Percentiles rank a stretch among this genome's conserved stretches.
These are phyloP conservation scores for Cubamyces lactineus DNA, from an alignment of 768 basidiomycete genomes.

Conservation along the genomic window DNA sequence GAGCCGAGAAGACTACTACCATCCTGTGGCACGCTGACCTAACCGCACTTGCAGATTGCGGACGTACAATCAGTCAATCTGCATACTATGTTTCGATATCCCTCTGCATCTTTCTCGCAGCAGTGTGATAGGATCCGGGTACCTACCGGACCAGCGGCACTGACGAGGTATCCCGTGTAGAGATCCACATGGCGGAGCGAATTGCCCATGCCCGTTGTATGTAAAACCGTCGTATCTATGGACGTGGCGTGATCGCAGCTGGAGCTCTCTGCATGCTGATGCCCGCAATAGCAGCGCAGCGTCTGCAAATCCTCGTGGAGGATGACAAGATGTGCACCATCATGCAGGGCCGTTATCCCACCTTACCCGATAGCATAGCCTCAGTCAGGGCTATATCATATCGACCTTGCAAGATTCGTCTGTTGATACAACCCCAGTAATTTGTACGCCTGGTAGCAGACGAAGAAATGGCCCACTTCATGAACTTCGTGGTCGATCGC, in stretches of 20 bases:
- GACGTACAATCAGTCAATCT: too few species aligned
- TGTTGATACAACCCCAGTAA: too few species aligned
- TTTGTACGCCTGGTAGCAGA: too few species aligned
- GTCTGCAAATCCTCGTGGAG: neutral
- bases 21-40: too few species aligned
- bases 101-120: too few species aligned
- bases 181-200: neutral
- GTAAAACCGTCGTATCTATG: neutral
- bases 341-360: too few species aligned
- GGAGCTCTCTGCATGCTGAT: neutral
- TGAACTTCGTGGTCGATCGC: slow-evolving; percentile 6
- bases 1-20: neutral
- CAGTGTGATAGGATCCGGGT: too few species aligned
- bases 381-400: neutral
- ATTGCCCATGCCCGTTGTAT: neutral
- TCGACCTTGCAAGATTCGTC: neutral
- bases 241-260: neutral
- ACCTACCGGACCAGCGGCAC: too few species aligned
- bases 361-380: too few species aligned
- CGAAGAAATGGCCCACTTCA: slow-evolving; percentile 15
- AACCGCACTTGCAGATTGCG: too few species aligned
- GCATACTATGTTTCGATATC: too few species aligned
- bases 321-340: too few species aligned
- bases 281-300: neutral
- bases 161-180: neutral